Base-by-base conservation (phyloP, 345 rosid species). In the Geranium brycei region DNA sequence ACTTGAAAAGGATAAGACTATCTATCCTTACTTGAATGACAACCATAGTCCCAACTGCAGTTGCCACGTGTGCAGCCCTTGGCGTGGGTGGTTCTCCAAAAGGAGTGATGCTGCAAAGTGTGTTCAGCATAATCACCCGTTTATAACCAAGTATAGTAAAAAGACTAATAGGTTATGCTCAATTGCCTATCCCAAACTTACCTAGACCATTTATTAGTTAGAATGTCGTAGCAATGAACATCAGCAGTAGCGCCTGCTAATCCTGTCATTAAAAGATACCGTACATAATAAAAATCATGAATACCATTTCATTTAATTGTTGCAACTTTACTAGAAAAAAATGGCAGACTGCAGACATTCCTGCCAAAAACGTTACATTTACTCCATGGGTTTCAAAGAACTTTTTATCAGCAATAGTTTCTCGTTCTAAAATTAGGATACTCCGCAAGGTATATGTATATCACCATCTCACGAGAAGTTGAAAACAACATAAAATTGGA, bases 31-130 rank as follows among this genome's bases (percentile, higher is more conserved):
- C 99, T 97, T 93, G 99, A 81, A 93, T 87, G 76, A 93, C 99
- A 7, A 93, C 99, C 99, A 93, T 93, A 40, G 99, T 93, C 66
- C 97, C 99, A 62, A 93, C 99, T 11, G 97, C 97, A 66, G 95
- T 86, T 40, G 99, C 99, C 63, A 93, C 97, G 80, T 93, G 99
- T 19, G 99, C 99, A 68, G 99, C 99, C 81, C 99, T 88, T 35
- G 99, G 96, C 11, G 92, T 90, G 55, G 99, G 99, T 69, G 97
- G 96, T 67, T 93, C 99, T 59, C 99, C 99, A 77, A 80, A 79
- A 17, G 97, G 97, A 62, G 87, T 77, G 60, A 93, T 78, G 79
- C 99, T 93, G 75, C 19, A 67, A 60, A 68, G 41, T 51, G 2
- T 23, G 28, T 23, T 23, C 28, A 23, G 28, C 1, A 64, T 63